Base-by-base conservation (phyloP, 305 asterid species). In the Fraxinus nigra region DNA sequence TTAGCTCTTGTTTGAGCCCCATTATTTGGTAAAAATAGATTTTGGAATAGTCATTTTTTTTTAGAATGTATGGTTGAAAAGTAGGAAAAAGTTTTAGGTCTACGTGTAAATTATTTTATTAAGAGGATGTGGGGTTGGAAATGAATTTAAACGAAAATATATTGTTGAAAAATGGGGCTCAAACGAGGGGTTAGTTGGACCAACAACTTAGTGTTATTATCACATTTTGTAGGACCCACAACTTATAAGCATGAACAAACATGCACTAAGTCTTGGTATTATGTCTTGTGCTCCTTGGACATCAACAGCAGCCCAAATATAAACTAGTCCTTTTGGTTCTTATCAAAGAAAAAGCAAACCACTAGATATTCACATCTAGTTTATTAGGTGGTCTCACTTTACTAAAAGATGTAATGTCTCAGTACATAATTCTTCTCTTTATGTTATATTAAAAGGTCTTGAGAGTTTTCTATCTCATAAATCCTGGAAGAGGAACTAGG, bases 401-500 rank as follows among this genome's bases (percentile, higher is more conserved):
- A 32, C 35, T 30, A 33, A 79, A 77, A 69, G 33, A 35, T 32
- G 22, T 59, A 24, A 28, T 61, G 51, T 46, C 35, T 22, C 54
- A 11, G 32, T 22, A 51, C 18, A 30, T 22, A 43, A 43, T 76
- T 80, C 79, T 24, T 77, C 56, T 51, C 74, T 81, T 24, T 63
- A 32, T 69, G 6, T 11, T 46, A 28, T 77, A 37, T 46, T 24
- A 48, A 56, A 6, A 9, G 46, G 56, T 78, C 85, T 34, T 80
- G 37, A 80, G 73, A 16, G 16, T 6, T 65, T 48, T 35, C 63
- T 59, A 32, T 63, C 67, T 70, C 67, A 37, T 72, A 32, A 37
- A 26, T 54, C 56, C 82, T 61, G 70, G 79, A 77, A 79, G 59
- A 59, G 28, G 80, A 82, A 82, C 75, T 59, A 37, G 65, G 54